A percentile compares a stretch with the other conserved stretches of the same genome.
Conservation (phyloP, 495 filamentous ascomycete species). For the Penicillium herquei region DNA sequence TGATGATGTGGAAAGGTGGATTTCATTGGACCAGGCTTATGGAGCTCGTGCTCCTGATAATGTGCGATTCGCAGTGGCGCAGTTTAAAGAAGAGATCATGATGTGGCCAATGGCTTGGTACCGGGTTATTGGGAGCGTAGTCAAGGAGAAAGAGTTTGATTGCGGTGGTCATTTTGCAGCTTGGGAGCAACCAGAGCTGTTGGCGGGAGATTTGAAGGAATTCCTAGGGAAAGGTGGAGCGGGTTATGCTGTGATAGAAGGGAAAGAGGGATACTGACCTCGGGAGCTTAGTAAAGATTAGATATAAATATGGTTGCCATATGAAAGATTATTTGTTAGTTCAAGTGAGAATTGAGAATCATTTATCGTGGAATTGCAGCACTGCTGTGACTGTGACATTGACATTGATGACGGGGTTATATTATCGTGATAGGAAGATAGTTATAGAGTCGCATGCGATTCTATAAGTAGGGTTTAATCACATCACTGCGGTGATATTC, state of each 20-base stretch:
- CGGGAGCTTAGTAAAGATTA: too few species aligned
- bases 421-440: conserved; percentile 32
- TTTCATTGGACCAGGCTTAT: conserved; percentile 13
- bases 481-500: conserved; percentile 17
- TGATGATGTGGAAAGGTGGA: conserved; percentile 16
- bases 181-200: conserved; percentile 46
- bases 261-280: conserved; percentile 45
- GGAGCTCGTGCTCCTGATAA: conserved; percentile 14
- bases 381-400: conserved; percentile 48
- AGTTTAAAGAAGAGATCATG: conserved; percentile 45
- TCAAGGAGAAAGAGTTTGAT: conserved; percentile 41
- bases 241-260: conserved; percentile 38
- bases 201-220: conserved; percentile 39
- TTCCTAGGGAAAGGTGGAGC: conserved; percentile 45
- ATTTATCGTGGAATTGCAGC: conserved; percentile 13
- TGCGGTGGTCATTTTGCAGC: conserved; percentile 53
- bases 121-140: conserved; percentile 38
- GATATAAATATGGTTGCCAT: too few species aligned
- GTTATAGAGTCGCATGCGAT: conserved; percentile 16
- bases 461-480: conserved; percentile 14
- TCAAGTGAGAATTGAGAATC: conserved; percentile 1
- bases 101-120: conserved; percentile 42
- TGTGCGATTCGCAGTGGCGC: conserved; percentile 42
- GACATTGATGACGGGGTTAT: conserved; percentile 23
- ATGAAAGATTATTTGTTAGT: not conserved